These are phyloP conservation scores for Chaetomiaceae sp. DNA, from an alignment of 2,329 filamentous ascomycete genomes.

Conservation along the genomic window DNA sequence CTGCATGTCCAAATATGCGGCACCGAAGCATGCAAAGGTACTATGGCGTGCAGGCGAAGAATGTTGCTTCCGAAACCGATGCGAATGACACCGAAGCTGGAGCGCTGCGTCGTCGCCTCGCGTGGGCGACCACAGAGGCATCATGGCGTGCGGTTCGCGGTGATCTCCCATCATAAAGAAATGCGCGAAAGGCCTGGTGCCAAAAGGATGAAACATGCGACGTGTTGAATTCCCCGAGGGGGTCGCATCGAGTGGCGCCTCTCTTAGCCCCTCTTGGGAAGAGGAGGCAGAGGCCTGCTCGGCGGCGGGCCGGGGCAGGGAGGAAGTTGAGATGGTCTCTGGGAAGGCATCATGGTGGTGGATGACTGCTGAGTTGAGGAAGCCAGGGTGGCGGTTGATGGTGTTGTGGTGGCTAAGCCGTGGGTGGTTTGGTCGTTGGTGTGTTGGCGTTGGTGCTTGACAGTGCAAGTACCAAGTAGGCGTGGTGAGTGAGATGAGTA, in stretches of 20 bases:
- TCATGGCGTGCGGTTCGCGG: constrained; percentile 17
- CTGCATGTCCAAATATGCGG: constrained; percentile 13
- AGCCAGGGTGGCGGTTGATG: constrained; percentile 13
- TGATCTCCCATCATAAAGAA: constrained; percentile 10
- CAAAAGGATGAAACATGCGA: constrained; percentile 16
- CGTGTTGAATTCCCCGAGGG: constrained; percentile 14
- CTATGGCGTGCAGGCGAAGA: constrained; percentile 24
- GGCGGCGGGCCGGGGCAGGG: constrained; percentile 64
- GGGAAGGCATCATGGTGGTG: constrained; percentile 47
- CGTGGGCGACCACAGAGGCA: constrained; percentile 12
- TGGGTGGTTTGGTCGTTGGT: background rate
- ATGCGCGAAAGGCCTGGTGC: constrained; percentile 14
- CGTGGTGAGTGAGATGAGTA: constrained; percentile 5
- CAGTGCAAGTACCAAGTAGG: background rate
- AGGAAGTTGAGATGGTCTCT: constrained; percentile 62
- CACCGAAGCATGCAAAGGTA: constrained; percentile 14
- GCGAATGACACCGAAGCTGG: constrained; percentile 9
- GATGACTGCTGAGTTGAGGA: constrained; percentile 13
- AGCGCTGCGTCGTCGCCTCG: constrained; percentile 18
- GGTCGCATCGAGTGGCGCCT: constrained; percentile 1
- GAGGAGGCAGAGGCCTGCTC: constrained; percentile 59
- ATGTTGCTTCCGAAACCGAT: constrained; percentile 19
- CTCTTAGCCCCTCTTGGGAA: constrained; percentile 55
- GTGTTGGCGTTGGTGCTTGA: constrained; percentile 3
- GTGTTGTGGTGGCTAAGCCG: constrained; percentile 4